Base-by-base conservation (phyloP, 1,284 basidiomycete species). In the Meripilus lineatus region DNA sequence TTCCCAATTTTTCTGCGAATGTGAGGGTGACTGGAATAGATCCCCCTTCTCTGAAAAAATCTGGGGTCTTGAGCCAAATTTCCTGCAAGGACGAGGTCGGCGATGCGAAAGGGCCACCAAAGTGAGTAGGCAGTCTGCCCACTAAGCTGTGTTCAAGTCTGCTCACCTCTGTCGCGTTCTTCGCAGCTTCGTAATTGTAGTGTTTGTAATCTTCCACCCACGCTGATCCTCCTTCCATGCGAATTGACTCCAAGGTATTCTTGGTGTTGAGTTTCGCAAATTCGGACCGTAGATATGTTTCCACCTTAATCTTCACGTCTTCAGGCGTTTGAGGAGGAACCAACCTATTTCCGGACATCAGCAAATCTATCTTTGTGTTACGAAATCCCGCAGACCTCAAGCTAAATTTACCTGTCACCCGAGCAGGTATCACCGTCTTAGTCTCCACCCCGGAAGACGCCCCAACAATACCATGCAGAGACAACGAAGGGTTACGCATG, bases 1-100 rank as follows among this genome's bases (percentile, higher is more conserved):
- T 82, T 18, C 79, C 79, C 40, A 97, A 69, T 36, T 81, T 79
- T 61, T 98, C 92, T 17, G 93, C 90, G 65, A 99, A 98, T 3
- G 93, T 96, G 46, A 99, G 75, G 4, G 93, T 96, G 38, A 98
- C 92, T 0, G 94, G 94, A 55, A 98, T 97, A 1, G 91, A 95
- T 2, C 95, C 93, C 46, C 96, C 42, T 28, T 44, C 42, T 13
- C 42, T 21, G 4, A 25, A 28, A 15, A 17, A 15, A 32, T 44
- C 42, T 8, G 42, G 42, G 4, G n/a, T 25, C 42, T 17, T 32
- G 22, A 18, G 13, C 22, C 35, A 44, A 7, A 44, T 35, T 18
- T 37, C 35, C 42, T 42, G 15, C 32, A 14, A 32, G 30, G 14
- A 23, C 6, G 21, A 13, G 17, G 18, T 42, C 4, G 36, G n/a